These are phyloP conservation scores for Teunomyces panamensis DNA, from an alignment of 805 yeast genomes.

Conservation along the genomic window DNA sequence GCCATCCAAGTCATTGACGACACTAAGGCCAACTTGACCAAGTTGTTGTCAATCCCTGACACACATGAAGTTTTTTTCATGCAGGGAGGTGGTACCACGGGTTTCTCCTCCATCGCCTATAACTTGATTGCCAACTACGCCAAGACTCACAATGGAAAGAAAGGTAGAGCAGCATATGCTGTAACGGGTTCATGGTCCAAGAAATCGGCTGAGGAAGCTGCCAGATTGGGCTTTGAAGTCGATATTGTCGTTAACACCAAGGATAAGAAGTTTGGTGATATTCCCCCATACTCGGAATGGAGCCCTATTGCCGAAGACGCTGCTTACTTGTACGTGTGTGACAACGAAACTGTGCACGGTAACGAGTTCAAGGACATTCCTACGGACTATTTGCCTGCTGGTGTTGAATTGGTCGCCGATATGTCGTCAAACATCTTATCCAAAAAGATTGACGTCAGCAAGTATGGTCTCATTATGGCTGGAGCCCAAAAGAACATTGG, in stretches of 20 bases:
- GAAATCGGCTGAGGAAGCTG: constrained; percentile 84
- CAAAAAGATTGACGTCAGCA: constrained; percentile 71
- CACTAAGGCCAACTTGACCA: constrained; percentile 63
- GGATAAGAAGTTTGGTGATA: constrained; percentile 55
- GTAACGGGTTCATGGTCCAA: constrained; percentile 94
- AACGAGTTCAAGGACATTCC: constrained; percentile 66
- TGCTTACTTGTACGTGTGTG: constrained; percentile 88
- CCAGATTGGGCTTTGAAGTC: constrained; percentile 73
- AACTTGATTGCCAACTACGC: constrained; percentile 76
- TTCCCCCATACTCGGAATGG: constrained; percentile 71
- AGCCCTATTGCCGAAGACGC: constrained; percentile 54
- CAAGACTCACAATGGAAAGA: constrained; percentile 60
- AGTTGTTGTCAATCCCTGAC: constrained; percentile 76
- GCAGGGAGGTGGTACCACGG: constrained; percentile 98
- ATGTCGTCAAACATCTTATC: constrained; percentile 92
- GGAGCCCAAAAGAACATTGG: constrained; percentile 99
- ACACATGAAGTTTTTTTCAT: constrained; percentile 91
- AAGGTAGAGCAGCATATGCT: constrained; percentile 80
- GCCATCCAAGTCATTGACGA: constrained; percentile 75
- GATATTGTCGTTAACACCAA: constrained; percentile 68
- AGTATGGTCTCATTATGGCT: constrained; percentile 88
- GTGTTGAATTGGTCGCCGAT: constrained; percentile 85
- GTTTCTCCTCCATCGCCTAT: constrained; percentile 84
- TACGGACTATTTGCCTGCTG: constrained; percentile 53
- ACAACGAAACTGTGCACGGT: constrained; percentile 96